These are phyloP conservation scores for Pythium aristosporum DNA, from an alignment of 352 stramenopile species.

Conservation along the genomic window DNA sequence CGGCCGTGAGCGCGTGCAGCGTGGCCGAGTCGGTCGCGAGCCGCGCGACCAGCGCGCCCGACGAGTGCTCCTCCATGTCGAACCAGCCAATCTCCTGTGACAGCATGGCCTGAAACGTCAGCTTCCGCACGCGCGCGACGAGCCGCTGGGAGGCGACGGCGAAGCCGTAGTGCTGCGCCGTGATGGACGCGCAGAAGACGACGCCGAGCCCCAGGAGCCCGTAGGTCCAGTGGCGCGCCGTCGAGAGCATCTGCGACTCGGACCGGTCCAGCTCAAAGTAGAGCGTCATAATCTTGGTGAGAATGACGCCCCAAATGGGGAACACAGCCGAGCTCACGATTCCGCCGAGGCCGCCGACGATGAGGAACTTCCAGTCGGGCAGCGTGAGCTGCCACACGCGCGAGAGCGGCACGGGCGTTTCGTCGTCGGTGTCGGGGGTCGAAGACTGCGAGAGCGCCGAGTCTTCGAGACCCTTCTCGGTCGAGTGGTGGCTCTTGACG, in stretches of 20 bases:
- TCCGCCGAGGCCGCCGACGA: conserved; percentile 23
- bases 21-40: conserved; percentile 58
- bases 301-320: conserved; percentile 39
- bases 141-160: conserved; percentile 37
- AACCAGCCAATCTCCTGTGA: conserved; percentile 74
- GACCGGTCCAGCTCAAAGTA: conserved; percentile 28
- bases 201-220: conserved; percentile 34
- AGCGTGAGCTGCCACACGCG: conserved; percentile 37
- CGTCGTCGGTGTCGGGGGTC: not conserved
- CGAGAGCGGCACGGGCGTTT: not conserved
- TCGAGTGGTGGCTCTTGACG: not conserved
- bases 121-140: conserved; percentile 31
- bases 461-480: not conserved
- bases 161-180: conserved; percentile 40
- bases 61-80: conserved; percentile 53
- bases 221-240: conserved; percentile 29
- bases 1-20: conserved; percentile 45
- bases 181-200: conserved; percentile 27
- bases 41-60: conserved; percentile 48
- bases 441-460: not conserved
- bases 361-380: conserved; percentile 30
- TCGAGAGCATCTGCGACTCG: conserved; percentile 25
- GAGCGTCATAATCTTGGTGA: conserved; percentile 40
- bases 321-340: conserved; percentile 37
- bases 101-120: conserved; percentile 45